Conservation (phyloP, 768 basidiomycete species). For the Galerina marginata region DNA sequence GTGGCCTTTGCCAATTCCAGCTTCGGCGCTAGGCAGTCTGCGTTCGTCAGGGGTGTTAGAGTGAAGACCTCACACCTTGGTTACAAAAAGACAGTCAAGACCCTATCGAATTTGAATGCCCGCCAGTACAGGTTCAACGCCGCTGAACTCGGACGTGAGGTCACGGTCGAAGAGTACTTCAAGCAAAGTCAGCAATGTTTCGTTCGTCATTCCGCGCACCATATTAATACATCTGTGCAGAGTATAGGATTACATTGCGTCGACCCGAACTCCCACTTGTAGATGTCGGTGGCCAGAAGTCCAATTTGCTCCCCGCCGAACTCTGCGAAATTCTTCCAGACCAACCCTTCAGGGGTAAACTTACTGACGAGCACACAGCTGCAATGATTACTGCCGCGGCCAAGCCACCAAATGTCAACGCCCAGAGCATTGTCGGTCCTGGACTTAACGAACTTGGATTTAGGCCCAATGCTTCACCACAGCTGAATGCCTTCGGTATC, state of each 20-base stretch:
- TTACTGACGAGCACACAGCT: constrained; percentile 72
- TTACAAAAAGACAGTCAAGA: constrained; percentile 77
- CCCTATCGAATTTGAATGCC: constrained; percentile 52
- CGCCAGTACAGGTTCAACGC: constrained; percentile 57
- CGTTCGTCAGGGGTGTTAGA: constrained; percentile 70
- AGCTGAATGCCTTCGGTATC: constrained; percentile 64
- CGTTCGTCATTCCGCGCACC: constrained; percentile 27
- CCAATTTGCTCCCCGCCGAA: constrained; percentile 68
- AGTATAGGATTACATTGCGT: constrained; percentile 60
- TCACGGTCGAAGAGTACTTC: constrained; percentile 75
- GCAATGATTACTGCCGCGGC: constrained; percentile 77
- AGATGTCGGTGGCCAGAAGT: constrained; percentile 58
- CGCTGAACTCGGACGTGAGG: constrained; percentile 54
- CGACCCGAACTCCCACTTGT: constrained; percentile 60
- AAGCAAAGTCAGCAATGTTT: constrained; percentile 51
- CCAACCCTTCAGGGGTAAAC: constrained; percentile 72
- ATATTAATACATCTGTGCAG: constrained; percentile 40
- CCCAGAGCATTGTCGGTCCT: constrained; percentile 57
- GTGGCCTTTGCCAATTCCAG: constrained; percentile 54
- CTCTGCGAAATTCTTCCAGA: constrained; percentile 73
- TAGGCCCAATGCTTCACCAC: constrained; percentile 38
- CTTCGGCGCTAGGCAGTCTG: constrained; percentile 63
- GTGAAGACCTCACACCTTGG: constrained; percentile 72
- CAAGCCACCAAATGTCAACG: constrained; percentile 74
- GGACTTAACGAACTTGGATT: constrained; percentile 72